Percentiles rank a stretch among this genome's conserved stretches.
These are phyloP conservation scores for Glomus cerebriforme DNA, from an alignment of 192 early-diverging fungal species.

Conservation along the genomic window DNA sequence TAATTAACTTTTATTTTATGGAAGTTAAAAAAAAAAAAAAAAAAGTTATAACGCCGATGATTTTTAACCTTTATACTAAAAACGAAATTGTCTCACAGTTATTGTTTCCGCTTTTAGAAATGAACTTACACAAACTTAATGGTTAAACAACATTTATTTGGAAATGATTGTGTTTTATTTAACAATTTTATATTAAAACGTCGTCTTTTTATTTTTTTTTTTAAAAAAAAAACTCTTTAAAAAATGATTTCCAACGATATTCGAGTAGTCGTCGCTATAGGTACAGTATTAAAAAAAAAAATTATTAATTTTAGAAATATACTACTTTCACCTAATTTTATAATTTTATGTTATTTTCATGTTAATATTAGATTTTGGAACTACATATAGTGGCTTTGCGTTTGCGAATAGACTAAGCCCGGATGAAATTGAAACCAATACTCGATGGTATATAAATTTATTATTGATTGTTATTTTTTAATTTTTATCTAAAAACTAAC, in stretches of 20 bases:
- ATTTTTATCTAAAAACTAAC: neutral
- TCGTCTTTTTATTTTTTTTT: neutral
- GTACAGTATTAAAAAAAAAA: neutral
- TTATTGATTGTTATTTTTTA: neutral
- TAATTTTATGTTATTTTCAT: no score
- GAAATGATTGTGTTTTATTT: no score
- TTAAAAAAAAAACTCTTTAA: neutral
- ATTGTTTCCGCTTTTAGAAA: no score
- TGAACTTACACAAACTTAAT: no score
- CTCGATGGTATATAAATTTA: neutral
- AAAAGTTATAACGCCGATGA: no score
- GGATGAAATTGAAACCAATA: neutral
- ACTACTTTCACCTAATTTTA: neutral
- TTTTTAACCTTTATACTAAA: no score
- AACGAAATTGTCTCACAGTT: no score
- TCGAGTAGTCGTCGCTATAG: neutral
- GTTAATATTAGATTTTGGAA: neutral
- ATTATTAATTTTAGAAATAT: neutral
- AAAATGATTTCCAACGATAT: neutral
- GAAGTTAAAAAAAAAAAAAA: no score
- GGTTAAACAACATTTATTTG: no score
- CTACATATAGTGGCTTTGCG: constrained; percentile 8
- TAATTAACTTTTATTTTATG: no score
- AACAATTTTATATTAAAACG: no score
- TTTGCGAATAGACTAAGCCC: constrained; percentile 10